Evolutionary conservation across 345 rosid genomes (phyloP), one percentile per base, ranked within the genome.

Genomic region (Gossypium herbaceum): DNA sequence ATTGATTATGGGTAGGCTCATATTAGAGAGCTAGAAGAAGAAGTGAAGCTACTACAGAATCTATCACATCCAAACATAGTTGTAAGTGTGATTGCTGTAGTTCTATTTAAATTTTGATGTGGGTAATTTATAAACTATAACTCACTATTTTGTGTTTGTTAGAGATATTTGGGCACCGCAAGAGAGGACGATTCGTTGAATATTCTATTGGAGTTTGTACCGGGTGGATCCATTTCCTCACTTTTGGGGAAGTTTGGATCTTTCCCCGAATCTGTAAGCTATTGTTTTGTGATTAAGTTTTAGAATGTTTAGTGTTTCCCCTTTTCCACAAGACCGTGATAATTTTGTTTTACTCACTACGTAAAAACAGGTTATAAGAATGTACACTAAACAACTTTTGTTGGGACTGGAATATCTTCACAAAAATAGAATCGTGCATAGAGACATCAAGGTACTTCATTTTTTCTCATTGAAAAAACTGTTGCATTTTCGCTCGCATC

Each of bases 201-300:
- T 77, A 92, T 92, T 17, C 71, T 92, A 59, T 82, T 92, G 79
- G 96, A 92, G 27, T 91, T 92, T 87, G 96, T 89, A 29, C 89
- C 96, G 1, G 97, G 96, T 62, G 97, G 97, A 71, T 92, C 97
- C 12, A 92, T 92, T 65, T 91, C 97, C 20, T 88, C 94, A 2
- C 80, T 92, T 75, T 76, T 89, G 77, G 96, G 92, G 66, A 92
- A 92, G 81, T 92, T 92, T 61, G 97, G 95, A 68, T 75, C 97
- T 62, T 90, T 92, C 76, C 97, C 95, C 20, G 94, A 91, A 82
- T 81, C 94, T 4, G 97, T 91, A 79, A 84, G 92, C 86, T 65
- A 24, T 65, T 58, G 29, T 64, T 48, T 25, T 75, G 51, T n/a
- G 54, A 78, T 55, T 55, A 13, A 58, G 20, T 39, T 68, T 22